Base-by-base conservation (phyloP, 768 basidiomycete species). In the Lenzites betulinus region DNA sequence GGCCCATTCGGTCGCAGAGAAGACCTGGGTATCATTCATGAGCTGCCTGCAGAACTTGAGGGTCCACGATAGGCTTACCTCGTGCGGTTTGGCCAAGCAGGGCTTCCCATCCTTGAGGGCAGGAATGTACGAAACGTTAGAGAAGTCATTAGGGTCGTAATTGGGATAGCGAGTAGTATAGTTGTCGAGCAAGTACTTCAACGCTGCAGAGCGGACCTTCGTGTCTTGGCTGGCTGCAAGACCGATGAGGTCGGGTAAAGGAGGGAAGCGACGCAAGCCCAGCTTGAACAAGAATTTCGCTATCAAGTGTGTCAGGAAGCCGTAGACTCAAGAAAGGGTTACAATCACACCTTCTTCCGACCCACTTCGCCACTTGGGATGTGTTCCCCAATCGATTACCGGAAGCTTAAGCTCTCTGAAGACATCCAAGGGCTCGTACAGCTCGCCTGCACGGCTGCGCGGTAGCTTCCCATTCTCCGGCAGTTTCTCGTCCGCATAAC, bases 121-220 rank as follows among this genome's bases (percentile, higher is more conserved):
- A 1, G 96, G 96, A 46, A 99, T 83, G 75, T 92, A 99, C 0
- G 89, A 77, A 9, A 90, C 69, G 25, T 85, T 75, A 4, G 77
- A 73, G 63, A 85, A 90, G 13, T 79, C 68, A 15, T 75, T 69
- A n/a, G 84, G 79, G 44, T 83, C 76, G 63, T 90, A 90, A 41
- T 83, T 75, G 1, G 73, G 68, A 68, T 91, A 95, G 57, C 82
- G 81, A 0, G 76, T 78, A 8, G 77, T 70, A 28, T 88, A 78
- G 66, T 95, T 89, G 51, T 92, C 87, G 46, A 95, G 74, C 33
- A 98, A 79, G 74, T 96, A 98, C 57, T 86, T 85, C 55, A 98
- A 77, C 0, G 94, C 93, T 11, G 76, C 72, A 6, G 76, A 67
- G n/a, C 85, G 84, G 38, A 83, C 71, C 67, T 79, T 67, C 7